These are phyloP conservation scores for Micromonas pusilla DNA, from an alignment of 139 green algal species.

Conservation along the genomic window DNA sequence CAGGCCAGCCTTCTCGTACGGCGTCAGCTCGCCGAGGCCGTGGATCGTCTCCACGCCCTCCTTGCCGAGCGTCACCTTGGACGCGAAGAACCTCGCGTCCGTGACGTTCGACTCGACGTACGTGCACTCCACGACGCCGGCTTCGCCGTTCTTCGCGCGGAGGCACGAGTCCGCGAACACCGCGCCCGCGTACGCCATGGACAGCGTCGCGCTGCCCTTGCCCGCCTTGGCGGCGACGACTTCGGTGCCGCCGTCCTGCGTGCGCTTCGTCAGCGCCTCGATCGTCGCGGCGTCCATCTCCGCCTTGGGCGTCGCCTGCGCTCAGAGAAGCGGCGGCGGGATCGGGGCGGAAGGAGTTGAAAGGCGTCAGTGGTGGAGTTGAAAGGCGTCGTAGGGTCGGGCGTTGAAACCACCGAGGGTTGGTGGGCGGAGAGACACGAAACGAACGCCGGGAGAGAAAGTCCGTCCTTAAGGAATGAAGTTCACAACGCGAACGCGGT, in stretches of 20 bases:
- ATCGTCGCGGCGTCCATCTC: conserved; percentile 65
- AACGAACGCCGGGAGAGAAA: no score
- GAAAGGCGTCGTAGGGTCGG: no score
- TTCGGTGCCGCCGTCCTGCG: conserved; percentile 97
- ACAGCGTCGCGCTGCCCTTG: conserved; percentile 87
- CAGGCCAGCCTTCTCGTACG: conserved; percentile 56
- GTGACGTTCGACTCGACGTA: conserved; percentile 80
- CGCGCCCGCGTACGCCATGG: conserved; percentile 96
- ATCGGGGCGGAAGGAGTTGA: no score
- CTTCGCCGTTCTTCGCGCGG: conserved; percentile 82
- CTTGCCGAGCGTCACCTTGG: conserved; percentile 61
- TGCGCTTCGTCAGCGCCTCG: conserved; percentile 91
- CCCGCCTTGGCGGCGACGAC: conserved; percentile 89
- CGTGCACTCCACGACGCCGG: conserved; percentile 80
- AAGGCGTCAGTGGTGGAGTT: no score
- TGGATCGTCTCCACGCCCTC: conserved; percentile 72
- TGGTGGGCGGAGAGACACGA: no score
- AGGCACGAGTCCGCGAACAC: conserved; percentile 91
- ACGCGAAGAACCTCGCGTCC: conserved; percentile 84
- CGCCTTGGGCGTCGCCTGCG: conserved; percentile 62
- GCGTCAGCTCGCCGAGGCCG: conserved; percentile 63
- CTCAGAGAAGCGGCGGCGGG: no score
- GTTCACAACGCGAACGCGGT: no score
- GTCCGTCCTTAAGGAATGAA: no score
- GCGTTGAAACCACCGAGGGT: no score